These are phyloP conservation scores for Iberis amara DNA, from an alignment of 441 rosid species.

Conservation along the genomic window DNA sequence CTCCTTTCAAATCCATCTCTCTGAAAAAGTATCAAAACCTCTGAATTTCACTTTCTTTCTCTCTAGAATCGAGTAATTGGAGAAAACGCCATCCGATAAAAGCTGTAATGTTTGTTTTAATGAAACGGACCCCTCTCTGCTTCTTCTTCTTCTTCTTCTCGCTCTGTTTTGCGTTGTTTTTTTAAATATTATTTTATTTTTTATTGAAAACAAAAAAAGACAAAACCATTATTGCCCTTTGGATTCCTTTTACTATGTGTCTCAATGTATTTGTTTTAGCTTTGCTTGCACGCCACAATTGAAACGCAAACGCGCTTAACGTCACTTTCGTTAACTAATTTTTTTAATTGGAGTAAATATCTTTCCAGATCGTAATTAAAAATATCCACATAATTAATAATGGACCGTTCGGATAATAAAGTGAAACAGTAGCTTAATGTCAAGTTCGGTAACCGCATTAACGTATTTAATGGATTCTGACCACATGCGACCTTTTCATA, in stretches of 20 bases:
- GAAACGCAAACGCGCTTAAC: conserved; percentile 28
- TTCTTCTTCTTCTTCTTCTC: neutral
- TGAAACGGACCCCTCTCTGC: conserved; percentile 21
- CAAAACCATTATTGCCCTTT: conserved; percentile 21
- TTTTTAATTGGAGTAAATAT: too few relatives aligned
- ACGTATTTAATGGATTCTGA: conserved; percentile 1
- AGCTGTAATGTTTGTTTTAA: conserved; percentile 3
- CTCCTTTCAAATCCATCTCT: conserved; percentile 17
- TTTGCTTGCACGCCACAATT: conserved; percentile 34
- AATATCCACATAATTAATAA: neutral
- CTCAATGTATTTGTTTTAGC: conserved; percentile 3
- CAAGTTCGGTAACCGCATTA: conserved; percentile 22
- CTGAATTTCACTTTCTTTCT: neutral
- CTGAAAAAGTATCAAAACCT: neutral
- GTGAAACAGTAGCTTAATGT: conserved; percentile 6
- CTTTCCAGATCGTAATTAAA: neutral
- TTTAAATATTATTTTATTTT: neutral
- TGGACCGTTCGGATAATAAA: conserved; percentile 5
- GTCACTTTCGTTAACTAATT: conserved; percentile 21
- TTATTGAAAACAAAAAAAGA: conserved; percentile 10
- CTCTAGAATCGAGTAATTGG: conserved; percentile 14
- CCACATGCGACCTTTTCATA: too few relatives aligned
- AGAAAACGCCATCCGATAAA: conserved; percentile 22
- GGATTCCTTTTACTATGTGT: conserved; percentile 18
- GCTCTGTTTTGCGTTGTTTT: neutral